Evolutionary conservation across 2,329 filamentous ascomycete genomes (phyloP).

Genomic region (Epichloe bromicola): DNA sequence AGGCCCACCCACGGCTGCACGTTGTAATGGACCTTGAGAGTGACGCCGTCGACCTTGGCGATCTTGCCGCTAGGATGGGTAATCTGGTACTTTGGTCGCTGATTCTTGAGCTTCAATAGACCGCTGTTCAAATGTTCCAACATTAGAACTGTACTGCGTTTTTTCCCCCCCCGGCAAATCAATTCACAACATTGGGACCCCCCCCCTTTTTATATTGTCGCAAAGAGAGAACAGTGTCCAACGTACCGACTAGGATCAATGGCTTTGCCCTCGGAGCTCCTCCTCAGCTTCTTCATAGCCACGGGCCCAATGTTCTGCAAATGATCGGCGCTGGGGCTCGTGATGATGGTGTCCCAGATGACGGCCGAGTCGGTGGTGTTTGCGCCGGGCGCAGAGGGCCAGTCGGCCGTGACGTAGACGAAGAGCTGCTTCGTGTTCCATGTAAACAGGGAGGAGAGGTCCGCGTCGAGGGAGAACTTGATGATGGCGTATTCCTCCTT

Average conservation of each 20-base stretch:
- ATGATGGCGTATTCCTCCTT: conserved; percentile 94
- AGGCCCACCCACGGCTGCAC: conserved; percentile 93
- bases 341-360: conserved; percentile 94
- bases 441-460: conserved; percentile 85
- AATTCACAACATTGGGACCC: neutral
- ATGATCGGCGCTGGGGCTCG: conserved; percentile 52
- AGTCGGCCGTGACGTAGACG: conserved; percentile 82
- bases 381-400: conserved; percentile 29
- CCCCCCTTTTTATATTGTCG: neutral
- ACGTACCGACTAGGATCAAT: conserved; percentile 44
- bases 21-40: conserved; percentile 80
- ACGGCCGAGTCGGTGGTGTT: conserved; percentile 56
- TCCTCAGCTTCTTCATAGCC: conserved; percentile 48
- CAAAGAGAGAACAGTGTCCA: neutral
- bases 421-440: conserved; percentile 99
- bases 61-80: conserved; percentile 76
- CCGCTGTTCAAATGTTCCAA: conserved; percentile 35
- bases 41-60: conserved; percentile 59
- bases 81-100: conserved; percentile 93
- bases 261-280: conserved; percentile 45
- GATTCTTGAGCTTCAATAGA: conserved; percentile 63
- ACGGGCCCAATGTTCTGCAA: conserved; percentile 46
- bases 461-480: conserved; percentile 83
- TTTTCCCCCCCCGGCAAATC: neutral
- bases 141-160: too few species aligned